A percentile compares a stretch with the other conserved stretches of the same genome.
phyloP scores from a whole-genome alignment of 345 rosid genomes.

The Turritis glabra region DNA sequence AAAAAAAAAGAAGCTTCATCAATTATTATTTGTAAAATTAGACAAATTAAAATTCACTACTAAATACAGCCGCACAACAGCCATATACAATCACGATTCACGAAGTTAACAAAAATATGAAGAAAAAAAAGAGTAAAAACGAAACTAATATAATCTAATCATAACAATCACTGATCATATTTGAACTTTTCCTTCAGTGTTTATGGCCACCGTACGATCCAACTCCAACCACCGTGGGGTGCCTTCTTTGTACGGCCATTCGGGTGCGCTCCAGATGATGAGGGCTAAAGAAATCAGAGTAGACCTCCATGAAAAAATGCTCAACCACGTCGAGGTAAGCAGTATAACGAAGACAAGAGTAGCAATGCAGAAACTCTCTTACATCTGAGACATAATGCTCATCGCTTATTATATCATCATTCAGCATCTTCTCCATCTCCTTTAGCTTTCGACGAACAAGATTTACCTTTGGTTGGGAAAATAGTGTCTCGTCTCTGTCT shows the following conservation, averaged over 20 bases:
- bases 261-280: neutral
- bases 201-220: slow-evolving; percentile 9
- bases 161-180: neutral
- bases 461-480: slow-evolving; percentile 38
- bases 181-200: neutral
- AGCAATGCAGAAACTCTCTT: slow-evolving; percentile 73
- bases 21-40: neutral
- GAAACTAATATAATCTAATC: neutral
- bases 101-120: neutral
- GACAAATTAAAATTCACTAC: neutral
- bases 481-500: slow-evolving; percentile 23
- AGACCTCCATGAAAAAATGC: slow-evolving; percentile 68
- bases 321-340: slow-evolving; percentile 72
- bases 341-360: slow-evolving; percentile 73
- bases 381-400: slow-evolving; percentile 66
- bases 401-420: slow-evolving; percentile 40
- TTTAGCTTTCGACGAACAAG: slow-evolving; percentile 53
- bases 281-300: slow-evolving; percentile 45
- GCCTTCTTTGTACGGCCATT: neutral
- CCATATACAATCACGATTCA: neutral
- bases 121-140: neutral
- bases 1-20: neutral
- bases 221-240: neutral
- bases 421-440: slow-evolving; percentile 68
- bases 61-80: neutral